Evolutionary conservation across 2,329 filamentous ascomycete species (phyloP).

Genomic region (Penicillium sp.): DNA sequence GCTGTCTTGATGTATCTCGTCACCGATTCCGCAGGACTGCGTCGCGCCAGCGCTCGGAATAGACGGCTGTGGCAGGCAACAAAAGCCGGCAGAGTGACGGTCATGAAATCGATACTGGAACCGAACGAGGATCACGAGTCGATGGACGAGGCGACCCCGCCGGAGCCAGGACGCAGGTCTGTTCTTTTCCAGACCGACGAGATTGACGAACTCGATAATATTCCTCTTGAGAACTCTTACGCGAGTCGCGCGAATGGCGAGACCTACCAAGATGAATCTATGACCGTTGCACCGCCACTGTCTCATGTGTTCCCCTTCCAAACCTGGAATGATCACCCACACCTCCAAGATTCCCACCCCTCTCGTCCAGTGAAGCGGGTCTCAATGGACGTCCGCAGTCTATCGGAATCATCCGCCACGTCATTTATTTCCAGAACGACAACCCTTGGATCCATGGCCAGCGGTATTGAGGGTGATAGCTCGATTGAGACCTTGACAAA

Average conservation of each 20-base stretch:
- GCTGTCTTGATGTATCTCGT: slow-evolving; percentile 86
- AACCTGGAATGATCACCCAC: slow-evolving; percentile 50
- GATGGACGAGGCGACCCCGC: slow-evolving; percentile 29
- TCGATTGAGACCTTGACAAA: slow-evolving; percentile 65
- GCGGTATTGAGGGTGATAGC: slow-evolving; percentile 76
- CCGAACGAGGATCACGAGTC: slow-evolving; percentile 53
- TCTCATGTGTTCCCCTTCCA: slow-evolving; percentile 93
- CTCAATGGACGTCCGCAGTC: slow-evolving; percentile 81
- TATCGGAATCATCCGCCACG: slow-evolving; percentile 79
- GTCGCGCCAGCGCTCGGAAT: slow-evolving; percentile 82
- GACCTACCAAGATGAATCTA: slow-evolving; percentile 10
- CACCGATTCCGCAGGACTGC: slow-evolving; percentile 73
- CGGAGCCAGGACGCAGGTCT: slow-evolving; percentile 40
- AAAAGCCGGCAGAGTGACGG: slow-evolving; percentile 69
- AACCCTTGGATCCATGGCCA: slow-evolving; percentile 70
- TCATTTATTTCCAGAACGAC: slow-evolving; percentile 77
- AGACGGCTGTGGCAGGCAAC: slow-evolving; percentile 82
- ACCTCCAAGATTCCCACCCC: slow-evolving; percentile 35
- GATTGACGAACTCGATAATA: slow-evolving; percentile 27
- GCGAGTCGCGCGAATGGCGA: slow-evolving; percentile 24
- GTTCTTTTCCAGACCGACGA: slow-evolving; percentile 38
- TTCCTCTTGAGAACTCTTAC: slow-evolving; percentile 21
- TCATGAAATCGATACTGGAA: slow-evolving; percentile 75
- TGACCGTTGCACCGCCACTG: slow-evolving; percentile 45
- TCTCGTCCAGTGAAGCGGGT: slow-evolving; percentile 68